phyloP scores from a whole-genome alignment of 2,329 filamentous ascomycete species.

The Aspergillus arachidicola region DNA sequence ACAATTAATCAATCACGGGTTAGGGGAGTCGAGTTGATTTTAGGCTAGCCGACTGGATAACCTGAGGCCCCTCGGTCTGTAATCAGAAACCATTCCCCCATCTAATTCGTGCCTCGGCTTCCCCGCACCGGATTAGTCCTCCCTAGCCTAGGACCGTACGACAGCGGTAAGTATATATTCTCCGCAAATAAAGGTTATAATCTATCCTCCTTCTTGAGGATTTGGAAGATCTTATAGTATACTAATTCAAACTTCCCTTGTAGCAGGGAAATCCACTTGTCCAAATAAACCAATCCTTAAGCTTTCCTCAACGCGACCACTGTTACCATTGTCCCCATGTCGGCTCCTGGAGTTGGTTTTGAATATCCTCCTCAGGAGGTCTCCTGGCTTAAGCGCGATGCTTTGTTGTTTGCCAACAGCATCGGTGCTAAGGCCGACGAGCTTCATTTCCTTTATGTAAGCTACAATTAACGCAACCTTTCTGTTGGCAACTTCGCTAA shows the following conservation, averaged over 20 bases:
- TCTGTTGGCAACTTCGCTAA: neutral
- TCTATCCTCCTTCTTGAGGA: neutral
- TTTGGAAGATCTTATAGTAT: neutral
- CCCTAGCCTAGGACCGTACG: neutral
- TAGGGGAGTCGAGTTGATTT: neutral
- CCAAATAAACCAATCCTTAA: neutral
- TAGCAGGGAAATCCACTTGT: neutral
- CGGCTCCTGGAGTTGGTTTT: conserved; percentile 67
- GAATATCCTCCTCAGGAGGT: conserved; percentile 77
- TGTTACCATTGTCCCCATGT: conserved; percentile 36
- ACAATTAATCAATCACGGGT: conserved; percentile 3
- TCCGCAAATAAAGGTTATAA: neutral
- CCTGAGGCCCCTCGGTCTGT: neutral
- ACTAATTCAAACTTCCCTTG: neutral
- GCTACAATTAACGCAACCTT: conserved; percentile 26
- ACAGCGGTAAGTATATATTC: neutral
- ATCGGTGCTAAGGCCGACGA: conserved; percentile 85
- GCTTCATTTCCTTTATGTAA: conserved; percentile 88
- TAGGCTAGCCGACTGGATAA: conserved; percentile 11
- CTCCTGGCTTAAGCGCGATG: conserved; percentile 84
- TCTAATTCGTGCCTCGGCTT: conserved; percentile 18
- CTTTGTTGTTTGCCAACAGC: conserved; percentile 84
- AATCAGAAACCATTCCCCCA: neutral
- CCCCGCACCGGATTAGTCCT: conserved; percentile 14
- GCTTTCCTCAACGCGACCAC: neutral